These are phyloP conservation scores for Aschersonia sp. DNA, from an alignment of 2,329 filamentous ascomycete species.

Conservation along the genomic window DNA sequence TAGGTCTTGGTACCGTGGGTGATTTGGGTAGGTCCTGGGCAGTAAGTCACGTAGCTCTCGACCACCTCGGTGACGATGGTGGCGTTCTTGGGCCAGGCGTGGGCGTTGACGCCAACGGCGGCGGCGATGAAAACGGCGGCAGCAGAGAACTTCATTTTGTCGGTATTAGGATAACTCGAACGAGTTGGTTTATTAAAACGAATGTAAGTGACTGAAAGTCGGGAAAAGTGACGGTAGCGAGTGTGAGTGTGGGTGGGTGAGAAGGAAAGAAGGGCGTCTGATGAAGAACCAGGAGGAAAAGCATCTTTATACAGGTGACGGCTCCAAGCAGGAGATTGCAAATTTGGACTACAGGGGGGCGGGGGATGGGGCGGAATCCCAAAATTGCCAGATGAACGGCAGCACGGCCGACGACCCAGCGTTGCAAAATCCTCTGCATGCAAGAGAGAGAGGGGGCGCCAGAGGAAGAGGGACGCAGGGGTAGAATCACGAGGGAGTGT, in stretches of 20 bases:
- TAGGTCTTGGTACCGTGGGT: constrained; percentile 52
- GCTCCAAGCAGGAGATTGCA: constrained; percentile 5
- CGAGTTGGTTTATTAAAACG: constrained; percentile 31
- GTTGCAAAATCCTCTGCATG: neutral
- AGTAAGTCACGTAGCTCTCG: constrained; percentile 55
- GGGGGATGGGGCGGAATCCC: constrained; percentile 2
- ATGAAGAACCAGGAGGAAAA: constrained; percentile 17
- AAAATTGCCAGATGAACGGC: neutral
- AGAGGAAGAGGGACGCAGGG: neutral
- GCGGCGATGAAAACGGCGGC: constrained; percentile 36
- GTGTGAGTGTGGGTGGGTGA: constrained; percentile 31
- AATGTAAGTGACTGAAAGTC: constrained; percentile 46
- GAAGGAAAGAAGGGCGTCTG: constrained; percentile 9
- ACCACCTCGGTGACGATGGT: constrained; percentile 51
- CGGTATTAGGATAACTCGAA: constrained; percentile 29
- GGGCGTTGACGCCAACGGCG: constrained; percentile 21
- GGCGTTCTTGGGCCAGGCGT: constrained; percentile 14
- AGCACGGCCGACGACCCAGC: neutral
- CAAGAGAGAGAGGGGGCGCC: too few species aligned
- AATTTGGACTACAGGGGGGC: constrained; percentile 8
- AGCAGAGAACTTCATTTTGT: constrained; percentile 52
- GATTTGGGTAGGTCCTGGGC: constrained; percentile 51
- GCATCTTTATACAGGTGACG: constrained; percentile 32
- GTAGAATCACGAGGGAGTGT: neutral
- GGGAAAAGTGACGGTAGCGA: constrained; percentile 25